Evolutionary conservation across 148 eudicot genomes (phyloP).

Genomic region (Drosera capensis): DNA sequence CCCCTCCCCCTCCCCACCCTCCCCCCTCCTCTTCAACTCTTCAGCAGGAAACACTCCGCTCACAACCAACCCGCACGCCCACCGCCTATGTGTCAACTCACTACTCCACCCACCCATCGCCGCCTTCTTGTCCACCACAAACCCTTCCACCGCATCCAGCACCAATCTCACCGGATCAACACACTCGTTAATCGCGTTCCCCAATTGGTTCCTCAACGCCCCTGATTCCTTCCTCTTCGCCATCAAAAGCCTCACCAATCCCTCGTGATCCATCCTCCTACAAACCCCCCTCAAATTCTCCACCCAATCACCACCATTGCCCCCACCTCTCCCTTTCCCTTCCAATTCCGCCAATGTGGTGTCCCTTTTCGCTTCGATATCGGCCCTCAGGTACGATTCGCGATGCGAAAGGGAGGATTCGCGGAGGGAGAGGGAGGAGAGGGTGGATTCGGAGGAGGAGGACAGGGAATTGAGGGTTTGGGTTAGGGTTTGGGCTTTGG

Average conservation of each 20-base stretch:
- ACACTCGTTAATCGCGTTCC: constrained; percentile 4
- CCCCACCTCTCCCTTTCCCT: neutral
- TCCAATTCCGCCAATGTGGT: constrained; percentile 12
- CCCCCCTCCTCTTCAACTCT: constrained; percentile 6
- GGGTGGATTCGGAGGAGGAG: constrained; percentile 6
- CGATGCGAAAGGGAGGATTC: constrained; percentile 13
- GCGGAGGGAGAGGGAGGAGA: constrained; percentile 9
- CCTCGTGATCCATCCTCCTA: constrained; percentile 16
- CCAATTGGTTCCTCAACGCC: constrained; percentile 11
- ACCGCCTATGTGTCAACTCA: constrained; percentile 23
- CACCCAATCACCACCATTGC: constrained; percentile 2
- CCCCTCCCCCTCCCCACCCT: neutral
- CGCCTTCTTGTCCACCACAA: constrained; percentile 6
- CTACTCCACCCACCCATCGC: constrained; percentile 8
- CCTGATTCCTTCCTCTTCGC: constrained; percentile 17
- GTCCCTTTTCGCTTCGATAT: constrained; percentile 6
- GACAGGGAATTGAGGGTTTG: constrained; percentile 10
- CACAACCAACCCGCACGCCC: constrained; percentile 12
- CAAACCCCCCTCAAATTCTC: constrained; percentile 13
- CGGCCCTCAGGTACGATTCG: constrained; percentile 6
- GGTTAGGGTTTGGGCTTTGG: constrained; percentile 12
- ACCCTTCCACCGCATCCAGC: constrained; percentile 21
- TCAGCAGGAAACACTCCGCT: constrained; percentile 12
- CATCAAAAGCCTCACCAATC: constrained; percentile 9
- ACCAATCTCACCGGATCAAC: constrained; percentile 17